These are phyloP conservation scores for Dothistroma pini DNA, from an alignment of 2,329 filamentous ascomycete species.

Conservation along the genomic window DNA sequence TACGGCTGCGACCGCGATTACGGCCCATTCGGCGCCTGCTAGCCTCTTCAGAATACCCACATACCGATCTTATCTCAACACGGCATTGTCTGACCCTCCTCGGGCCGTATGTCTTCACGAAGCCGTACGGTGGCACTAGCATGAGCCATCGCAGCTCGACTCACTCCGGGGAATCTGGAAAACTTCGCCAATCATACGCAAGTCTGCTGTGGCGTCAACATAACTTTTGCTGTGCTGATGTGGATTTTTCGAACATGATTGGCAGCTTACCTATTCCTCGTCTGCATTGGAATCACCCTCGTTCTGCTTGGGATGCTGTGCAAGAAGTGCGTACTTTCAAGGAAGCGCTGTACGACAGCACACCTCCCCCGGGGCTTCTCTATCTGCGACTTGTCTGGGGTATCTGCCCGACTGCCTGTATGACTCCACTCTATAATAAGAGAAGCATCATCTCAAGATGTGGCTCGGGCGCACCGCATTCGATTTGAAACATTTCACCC, in stretches of 20 bases:
- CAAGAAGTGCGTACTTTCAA: background rate
- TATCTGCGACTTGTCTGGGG: background rate
- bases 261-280: background rate
- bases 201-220: background rate
- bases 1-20: background rate
- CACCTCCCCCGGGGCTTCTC: background rate
- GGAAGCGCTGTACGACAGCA: background rate
- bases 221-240: background rate
- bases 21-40: background rate
- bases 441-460: background rate
- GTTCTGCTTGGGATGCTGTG: background rate
- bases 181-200: background rate
- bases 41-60: background rate
- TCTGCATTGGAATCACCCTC: background rate
- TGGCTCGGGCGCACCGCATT: slow-evolving; percentile 6
- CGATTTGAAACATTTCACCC: background rate
- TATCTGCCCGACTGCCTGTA: background rate
- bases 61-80: background rate
- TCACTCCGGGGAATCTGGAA: background rate
- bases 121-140: background rate
- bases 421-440: background rate
- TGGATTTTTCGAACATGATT: background rate
- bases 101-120: background rate
- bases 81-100: background rate
- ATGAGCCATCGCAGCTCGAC: background rate